Evolutionary conservation across 2,329 filamentous ascomycete species (phyloP).

Genomic region (Fusarium falciforme): DNA sequence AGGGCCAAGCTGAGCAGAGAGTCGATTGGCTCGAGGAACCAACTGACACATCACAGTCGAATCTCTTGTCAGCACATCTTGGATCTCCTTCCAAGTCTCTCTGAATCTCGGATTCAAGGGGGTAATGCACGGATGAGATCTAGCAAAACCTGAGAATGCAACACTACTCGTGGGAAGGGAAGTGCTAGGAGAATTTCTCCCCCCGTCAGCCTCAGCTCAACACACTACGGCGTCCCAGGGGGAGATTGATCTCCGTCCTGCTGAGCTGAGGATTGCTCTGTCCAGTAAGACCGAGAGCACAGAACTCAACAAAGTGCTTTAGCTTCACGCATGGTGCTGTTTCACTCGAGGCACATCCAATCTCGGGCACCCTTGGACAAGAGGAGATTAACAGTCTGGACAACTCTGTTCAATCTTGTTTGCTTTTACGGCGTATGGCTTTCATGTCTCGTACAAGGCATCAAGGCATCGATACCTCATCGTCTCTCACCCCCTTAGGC

Average conservation of each 20-base stretch:
- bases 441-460: not conserved
- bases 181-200: not conserved
- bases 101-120: not conserved
- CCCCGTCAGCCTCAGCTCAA: slow-evolving; percentile 13
- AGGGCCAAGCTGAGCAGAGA: slow-evolving; percentile 3
- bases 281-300: not conserved
- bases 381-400: slow-evolving; percentile 9
- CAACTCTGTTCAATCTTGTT: not conserved
- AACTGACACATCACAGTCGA: not conserved
- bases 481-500: not conserved
- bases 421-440: not conserved
- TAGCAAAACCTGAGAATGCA: not conserved
- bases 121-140: not conserved
- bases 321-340: not conserved
- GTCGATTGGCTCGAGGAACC: not conserved
- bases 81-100: not conserved
- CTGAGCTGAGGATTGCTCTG: not conserved
- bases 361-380: slow-evolving; percentile 9
- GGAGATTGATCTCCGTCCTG: slow-evolving; percentile 29
- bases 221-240: slow-evolving; percentile 11
- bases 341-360: slow-evolving; percentile 4
- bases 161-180: not conserved
- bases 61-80: not conserved
- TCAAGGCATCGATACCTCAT: not conserved
- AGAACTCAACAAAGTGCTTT: not conserved